Base-by-base conservation (phyloP, 2,329 filamentous ascomycete genomes). In the Paraconiothyrium sp. region DNA sequence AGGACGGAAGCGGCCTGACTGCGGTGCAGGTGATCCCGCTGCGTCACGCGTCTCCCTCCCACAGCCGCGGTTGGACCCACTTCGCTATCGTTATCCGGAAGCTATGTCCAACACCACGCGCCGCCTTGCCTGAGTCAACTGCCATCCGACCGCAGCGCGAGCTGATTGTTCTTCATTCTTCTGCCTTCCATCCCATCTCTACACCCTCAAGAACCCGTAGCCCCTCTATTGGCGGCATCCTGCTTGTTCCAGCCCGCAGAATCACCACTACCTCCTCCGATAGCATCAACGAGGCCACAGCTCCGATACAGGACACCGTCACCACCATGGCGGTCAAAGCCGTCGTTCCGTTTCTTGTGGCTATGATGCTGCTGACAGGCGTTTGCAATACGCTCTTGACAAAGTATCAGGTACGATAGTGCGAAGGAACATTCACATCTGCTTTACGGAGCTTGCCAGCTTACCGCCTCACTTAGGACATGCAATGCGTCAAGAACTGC, bases 381-480 rank as follows among this genome's bases (percentile, higher is more conserved):
- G 93, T 97, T 64, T 97, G 93, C 85, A 99, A 99, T 79, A 99
- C 95, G 1, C 88, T 99, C 64, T 85, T 99, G 73, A 97, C 94
- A 70, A 99, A 99, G 78, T 97, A 94, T 75, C 94, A 98, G 84
- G 93, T 94, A 80, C 63, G 83, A 46, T 20, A 37, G 10, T 16
- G 4, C 7, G 2, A 30, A 30, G 4, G 4, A 30, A 7, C 16
- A 20, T 16, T 8, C n/a, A 44, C 39, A 8, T 20, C 16, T 32
- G 13, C n/a, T 1, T n/a, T 35, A 46, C 59, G 54, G 62, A 59
- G 30, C 41, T 27, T 41, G 7, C 16, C 14, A 54, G 49, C 71
- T 76, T 62, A 77, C 68, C 16, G 54, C 32, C 8, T 20, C 48
- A 41, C 54, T 60, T 59, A 93, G 92, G 95, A 99, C 78, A 97